phyloP scores from a whole-genome alignment of 106 monocot genomes.

The Allium sativum region DNA sequence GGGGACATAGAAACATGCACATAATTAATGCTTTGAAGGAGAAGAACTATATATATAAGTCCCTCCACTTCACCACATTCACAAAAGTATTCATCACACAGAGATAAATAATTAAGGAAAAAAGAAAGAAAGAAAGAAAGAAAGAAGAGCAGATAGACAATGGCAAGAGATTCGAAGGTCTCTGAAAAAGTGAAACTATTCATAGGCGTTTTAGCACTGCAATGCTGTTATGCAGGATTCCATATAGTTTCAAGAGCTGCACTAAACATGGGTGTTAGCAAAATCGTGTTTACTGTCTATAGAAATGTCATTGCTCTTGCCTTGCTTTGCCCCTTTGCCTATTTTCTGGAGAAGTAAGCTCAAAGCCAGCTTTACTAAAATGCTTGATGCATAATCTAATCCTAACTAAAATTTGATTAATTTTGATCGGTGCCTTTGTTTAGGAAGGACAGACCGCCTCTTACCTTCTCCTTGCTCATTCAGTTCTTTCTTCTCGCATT shows the following conservation, averaged over 20 bases:
- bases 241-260: slow-evolving; percentile 72
- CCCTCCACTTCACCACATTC: too few species aligned
- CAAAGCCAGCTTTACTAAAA: not conserved
- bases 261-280: slow-evolving; percentile 84
- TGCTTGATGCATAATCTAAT: not conserved
- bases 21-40: too few species aligned
- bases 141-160: not conserved
- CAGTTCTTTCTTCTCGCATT: slow-evolving; percentile 64
- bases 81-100: not conserved
- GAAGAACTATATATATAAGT: too few species aligned
- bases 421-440: slow-evolving; percentile 1
- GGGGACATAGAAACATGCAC: too few species aligned
- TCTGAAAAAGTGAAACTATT: slow-evolving; percentile 78
- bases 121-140: not conserved
- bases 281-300: slow-evolving; percentile 77
- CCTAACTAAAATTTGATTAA: not conserved
- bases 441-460: slow-evolving; percentile 63
- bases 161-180: slow-evolving; percentile 28
- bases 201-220: slow-evolving; percentile 60
- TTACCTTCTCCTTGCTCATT: slow-evolving; percentile 42
- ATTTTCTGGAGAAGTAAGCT: slow-evolving; percentile 81
- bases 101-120: too few species aligned
- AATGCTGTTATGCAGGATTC: slow-evolving; percentile 81
- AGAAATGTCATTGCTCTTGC: slow-evolving; percentile 77
- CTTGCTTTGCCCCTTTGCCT: slow-evolving; percentile 77